phyloP scores from a whole-genome alignment of 306 rosid species.

The Lotus japonicus region DNA sequence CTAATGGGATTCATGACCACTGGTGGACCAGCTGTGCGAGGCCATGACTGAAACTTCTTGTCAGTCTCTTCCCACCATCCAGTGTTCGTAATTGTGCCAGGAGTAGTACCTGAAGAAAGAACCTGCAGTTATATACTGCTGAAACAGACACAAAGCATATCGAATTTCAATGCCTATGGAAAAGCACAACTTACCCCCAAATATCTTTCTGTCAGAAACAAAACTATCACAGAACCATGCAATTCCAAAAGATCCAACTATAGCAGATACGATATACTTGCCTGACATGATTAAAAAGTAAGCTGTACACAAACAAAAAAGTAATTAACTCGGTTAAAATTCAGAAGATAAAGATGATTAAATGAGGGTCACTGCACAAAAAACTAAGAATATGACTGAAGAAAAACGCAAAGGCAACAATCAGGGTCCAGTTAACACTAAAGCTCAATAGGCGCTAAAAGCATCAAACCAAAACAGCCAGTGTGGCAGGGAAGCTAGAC shows the following conservation, averaged over 20 bases:
- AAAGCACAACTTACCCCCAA: constrained; percentile 52
- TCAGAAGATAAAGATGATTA: not conserved
- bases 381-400: not conserved
- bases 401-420: not conserved
- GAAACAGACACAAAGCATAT: not conserved
- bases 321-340: not conserved
- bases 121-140: constrained; percentile 7
- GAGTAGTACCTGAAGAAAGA: constrained; percentile 58
- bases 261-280: constrained; percentile 39
- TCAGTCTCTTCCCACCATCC: constrained; percentile 90
- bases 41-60: constrained; percentile 88
- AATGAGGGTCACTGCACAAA: not conserved
- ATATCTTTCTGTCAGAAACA: constrained; percentile 61
- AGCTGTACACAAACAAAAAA: constrained; percentile 1
- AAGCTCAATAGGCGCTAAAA: too few relatives aligned
- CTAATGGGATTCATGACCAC: constrained; percentile 71
- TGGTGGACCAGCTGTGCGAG: constrained; percentile 82
- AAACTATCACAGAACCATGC: constrained; percentile 41
- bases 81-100: constrained; percentile 49
- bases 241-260: constrained; percentile 46
- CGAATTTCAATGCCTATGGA: not conserved
- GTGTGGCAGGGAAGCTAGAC: not conserved
- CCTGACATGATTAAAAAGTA: constrained; percentile 44
- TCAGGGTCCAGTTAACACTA: not conserved
- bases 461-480: not conserved